These are phyloP conservation scores for Tolypocladium paradoxum DNA, from an alignment of 2,329 filamentous ascomycete genomes.

Conservation along the genomic window DNA sequence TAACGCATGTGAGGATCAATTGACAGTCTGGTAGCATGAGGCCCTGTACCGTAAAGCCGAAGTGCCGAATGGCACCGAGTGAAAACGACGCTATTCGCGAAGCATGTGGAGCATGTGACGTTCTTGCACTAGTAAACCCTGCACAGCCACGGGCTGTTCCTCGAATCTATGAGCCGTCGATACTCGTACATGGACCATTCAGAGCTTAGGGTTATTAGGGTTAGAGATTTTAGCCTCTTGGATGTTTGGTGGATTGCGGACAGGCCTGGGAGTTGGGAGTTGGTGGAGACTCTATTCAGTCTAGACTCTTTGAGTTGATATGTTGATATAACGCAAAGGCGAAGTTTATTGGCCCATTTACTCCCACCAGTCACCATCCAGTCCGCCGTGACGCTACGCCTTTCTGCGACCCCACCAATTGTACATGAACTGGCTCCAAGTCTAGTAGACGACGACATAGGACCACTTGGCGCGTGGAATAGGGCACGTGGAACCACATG, in stretches of 20 bases:
- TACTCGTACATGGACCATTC: background rate
- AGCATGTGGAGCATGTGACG: background rate
- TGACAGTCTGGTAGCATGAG: background rate
- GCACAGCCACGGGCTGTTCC: background rate
- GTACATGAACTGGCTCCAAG: background rate
- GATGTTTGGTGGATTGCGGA: background rate
- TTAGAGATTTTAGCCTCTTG: fast-evolving
- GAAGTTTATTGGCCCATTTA: background rate
- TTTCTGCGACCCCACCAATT: background rate
- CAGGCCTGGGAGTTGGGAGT: no score
- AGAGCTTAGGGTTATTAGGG: no score
- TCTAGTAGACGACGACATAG: background rate
- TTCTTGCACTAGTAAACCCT: background rate
- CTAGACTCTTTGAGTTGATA: no score
- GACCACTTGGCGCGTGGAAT: background rate
- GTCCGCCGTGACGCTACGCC: background rate
- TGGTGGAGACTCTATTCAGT: background rate
- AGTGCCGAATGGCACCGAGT: background rate
- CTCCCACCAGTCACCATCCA: background rate
- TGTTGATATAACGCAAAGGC: no score
- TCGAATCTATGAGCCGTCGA: background rate
- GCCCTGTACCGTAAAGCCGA: background rate
- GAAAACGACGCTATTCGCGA: background rate
- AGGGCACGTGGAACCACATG: background rate
- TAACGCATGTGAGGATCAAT: background rate